Base-by-base conservation (phyloP, 75 land plant species). In the Picea sitchensis region DNA sequence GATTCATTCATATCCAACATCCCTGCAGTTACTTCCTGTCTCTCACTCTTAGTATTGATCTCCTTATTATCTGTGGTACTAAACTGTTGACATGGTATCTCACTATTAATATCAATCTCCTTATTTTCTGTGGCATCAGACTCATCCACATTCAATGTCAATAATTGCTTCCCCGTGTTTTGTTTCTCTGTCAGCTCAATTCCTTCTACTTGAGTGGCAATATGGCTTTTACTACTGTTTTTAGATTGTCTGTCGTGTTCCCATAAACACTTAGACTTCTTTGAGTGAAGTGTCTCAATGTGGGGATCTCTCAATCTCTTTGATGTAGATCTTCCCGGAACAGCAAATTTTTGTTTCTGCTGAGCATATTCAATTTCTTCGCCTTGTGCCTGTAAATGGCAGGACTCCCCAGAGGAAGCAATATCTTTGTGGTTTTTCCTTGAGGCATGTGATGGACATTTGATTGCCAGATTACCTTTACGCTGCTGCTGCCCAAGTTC, bases 281-380 rank as follows among this genome's bases (percentile, higher is more conserved):
- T 71, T 20, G 44, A 9, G 17, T 8, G 9, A 11, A 44, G 9
- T 18, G 44, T 3, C 20, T 71, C 73, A 41, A 9, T 20, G 36
- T 6, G 1, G 18, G 51, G 73, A 15, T 71, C 73, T 71, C 54
- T 44, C 47, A 38, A 38, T 71, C 73, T 71, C 51, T 71, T 71
- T 71, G 23, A 71, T 9, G 21, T 71, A 44, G 41, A 34, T 21
- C n/a, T 44, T 44, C 54, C 51, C 7, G 18, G 23, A 9, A 41
- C 18, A 20, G 23, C 51, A 44, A 71, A n/a, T 71, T 20, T 71
- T 71, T 71, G 47, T 71, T 71, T 41, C 54, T 36, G 51, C 73
- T n/a, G 54, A 38, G 3, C 44, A 71, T 71, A 71, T n/a, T 71
- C 73, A 71, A 71, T 41, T 71, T 71, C 73, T 71, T 20, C 51